These are phyloP conservation scores for Diplosphaera chodatii DNA, from an alignment of 139 green algal species.

Conservation along the genomic window DNA sequence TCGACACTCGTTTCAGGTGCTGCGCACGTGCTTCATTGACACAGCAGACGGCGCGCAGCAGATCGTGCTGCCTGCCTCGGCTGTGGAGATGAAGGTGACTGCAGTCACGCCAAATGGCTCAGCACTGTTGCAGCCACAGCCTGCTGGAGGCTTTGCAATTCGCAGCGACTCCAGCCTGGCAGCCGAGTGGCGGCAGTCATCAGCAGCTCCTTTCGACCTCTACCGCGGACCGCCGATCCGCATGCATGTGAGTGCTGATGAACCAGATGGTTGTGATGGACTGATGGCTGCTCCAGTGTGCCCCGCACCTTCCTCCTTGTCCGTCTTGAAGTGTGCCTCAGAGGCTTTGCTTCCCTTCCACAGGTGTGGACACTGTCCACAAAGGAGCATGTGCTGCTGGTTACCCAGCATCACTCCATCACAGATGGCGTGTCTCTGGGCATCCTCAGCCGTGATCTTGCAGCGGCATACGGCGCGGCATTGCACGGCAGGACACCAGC, in stretches of 20 bases:
- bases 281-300: too few relatives aligned
- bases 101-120: too few relatives aligned
- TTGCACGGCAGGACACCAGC: not conserved
- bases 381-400: not conserved
- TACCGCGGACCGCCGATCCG: too few relatives aligned
- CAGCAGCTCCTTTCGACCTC: too few relatives aligned
- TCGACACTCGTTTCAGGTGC: not conserved
- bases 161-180: too few relatives aligned
- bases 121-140: too few relatives aligned
- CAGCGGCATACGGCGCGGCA: not conserved
- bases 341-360: not conserved
- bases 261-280: too few relatives aligned
- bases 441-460: conserved; percentile 8
- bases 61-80: not conserved
- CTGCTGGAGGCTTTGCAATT: too few relatives aligned
- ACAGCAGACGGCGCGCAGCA: not conserved
- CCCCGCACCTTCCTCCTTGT: not conserved
- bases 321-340: too few relatives aligned
- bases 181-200: too few relatives aligned
- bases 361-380: not conserved
- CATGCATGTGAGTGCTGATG: too few relatives aligned
- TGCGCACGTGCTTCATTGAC: not conserved
- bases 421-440: conserved; percentile 8
- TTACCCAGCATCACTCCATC: conserved; percentile 13
- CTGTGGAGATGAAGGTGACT: not conserved